These are phyloP conservation scores for Orbilia oligospora DNA, from an alignment of 2,329 filamentous ascomycete genomes.

Conservation along the genomic window DNA sequence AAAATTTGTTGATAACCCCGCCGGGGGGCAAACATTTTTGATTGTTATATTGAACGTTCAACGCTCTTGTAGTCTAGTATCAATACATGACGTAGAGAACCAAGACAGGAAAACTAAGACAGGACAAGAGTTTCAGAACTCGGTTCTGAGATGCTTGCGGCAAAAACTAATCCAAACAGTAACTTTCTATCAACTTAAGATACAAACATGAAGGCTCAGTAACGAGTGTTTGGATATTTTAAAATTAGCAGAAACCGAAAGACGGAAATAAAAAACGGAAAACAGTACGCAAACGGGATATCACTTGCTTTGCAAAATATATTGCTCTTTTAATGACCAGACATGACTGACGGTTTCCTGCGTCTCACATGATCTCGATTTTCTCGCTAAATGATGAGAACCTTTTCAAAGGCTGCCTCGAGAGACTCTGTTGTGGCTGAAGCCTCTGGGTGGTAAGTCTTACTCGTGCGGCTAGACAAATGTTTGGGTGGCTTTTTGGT, in stretches of 20 bases:
- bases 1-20: not conserved
- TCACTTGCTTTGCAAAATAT: not conserved
- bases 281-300: not conserved
- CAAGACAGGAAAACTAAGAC: not conserved
- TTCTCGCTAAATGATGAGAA: not conserved
- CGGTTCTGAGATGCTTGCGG: not conserved
- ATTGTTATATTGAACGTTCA: slow-evolving; percentile 12
- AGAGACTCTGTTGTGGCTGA: not conserved
- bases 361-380: not conserved
- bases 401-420: slow-evolving; percentile 1
- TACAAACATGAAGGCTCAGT: not conserved
- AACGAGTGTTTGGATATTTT: not conserved
- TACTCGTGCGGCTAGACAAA: not conserved
- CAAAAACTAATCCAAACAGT: not conserved
- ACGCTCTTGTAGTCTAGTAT: slow-evolving; percentile 9
- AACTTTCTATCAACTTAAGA: not conserved
- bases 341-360: not conserved
- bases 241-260: not conserved
- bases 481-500: not conserved
- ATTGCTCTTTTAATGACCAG: not conserved
- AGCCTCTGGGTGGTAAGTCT: not conserved
- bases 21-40: not conserved
- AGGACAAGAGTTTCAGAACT: not conserved
- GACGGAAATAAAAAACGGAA: not conserved
- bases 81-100: slow-evolving; percentile 1